Base-by-base conservation (phyloP, 495 filamentous ascomycete genomes). In the Neurospora sp. region DNA sequence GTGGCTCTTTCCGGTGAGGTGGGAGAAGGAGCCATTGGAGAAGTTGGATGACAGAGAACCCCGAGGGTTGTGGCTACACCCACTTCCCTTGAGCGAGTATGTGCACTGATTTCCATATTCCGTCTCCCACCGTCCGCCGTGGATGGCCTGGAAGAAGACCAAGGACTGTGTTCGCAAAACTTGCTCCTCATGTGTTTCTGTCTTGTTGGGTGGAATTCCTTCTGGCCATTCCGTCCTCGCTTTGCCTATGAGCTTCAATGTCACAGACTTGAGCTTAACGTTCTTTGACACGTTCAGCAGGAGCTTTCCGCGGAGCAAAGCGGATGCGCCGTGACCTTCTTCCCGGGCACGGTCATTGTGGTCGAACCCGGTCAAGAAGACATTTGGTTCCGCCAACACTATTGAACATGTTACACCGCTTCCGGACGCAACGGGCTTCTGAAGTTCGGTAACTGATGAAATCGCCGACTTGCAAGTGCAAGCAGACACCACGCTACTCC, bases 191-290 rank as follows among this genome's bases (percentile, higher is more conserved):
- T 89, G 90, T 73, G 92, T 91, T 71, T 97, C 91, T 0, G 90
- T 85, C 80, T 97, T 98, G 74, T 88, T 87, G 1, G 96, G 96
- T 7, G 96, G 96, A 27, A 99, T 97, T 40, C 95, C 96, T 85
- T 99, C 96, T 27, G 96, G 96, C 96, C 96, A 99, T 78, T 97
- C 94, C 0, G 96, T 99, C 74, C 91, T 89, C 3, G 94, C 91
- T 78, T 91, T 91, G 20, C 95, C 96, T 39, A 89, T 87, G 76
- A 99, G 94, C 75, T 91, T 92, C 69, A 99, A 84, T 6, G 92
- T 93, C 39, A 99, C 88, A n/a, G 94, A 90, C 85, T 97, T 98
- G 73, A 99, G 91, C 84, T 99, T 99, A 46, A 93, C 90, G 76
- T 90, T 91, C 81, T 98, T 99, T 48, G 91, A 91, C 11, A 98